A percentile compares a stretch with the other conserved stretches of the same genome.
These are phyloP conservation scores for Paramyrothecium roridum DNA, from an alignment of 2,329 filamentous ascomycete species.

Conservation along the genomic window DNA sequence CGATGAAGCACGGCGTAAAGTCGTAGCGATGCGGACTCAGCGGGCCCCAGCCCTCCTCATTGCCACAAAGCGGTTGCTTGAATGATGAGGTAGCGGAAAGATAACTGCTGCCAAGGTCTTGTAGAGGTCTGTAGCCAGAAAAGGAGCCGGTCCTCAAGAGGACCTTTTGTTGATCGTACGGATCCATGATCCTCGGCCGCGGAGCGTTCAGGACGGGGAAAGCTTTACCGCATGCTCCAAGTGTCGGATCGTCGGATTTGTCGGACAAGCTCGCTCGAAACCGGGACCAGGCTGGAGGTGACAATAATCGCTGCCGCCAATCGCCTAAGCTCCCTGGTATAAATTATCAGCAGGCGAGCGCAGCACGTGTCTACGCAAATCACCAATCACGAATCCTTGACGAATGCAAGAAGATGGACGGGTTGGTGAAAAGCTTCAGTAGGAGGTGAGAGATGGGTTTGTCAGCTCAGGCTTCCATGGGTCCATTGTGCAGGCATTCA, in stretches of 20 bases:
- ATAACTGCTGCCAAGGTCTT: conserved; percentile 56
- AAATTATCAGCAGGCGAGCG: no score
- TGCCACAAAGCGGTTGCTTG: conserved; percentile 77
- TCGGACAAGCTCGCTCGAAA: neutral
- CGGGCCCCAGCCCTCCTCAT: conserved; percentile 93
- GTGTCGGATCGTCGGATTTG: conserved; percentile 12
- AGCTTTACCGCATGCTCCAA: conserved; percentile 31
- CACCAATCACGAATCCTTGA: neutral
- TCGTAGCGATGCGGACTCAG: conserved; percentile 85
- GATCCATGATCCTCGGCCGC: conserved; percentile 19
- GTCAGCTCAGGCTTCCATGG: neutral
- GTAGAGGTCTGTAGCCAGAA: conserved; percentile 50
- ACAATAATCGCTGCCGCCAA: no score
- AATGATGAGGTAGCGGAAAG: conserved; percentile 47
- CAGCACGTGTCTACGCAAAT: no score
- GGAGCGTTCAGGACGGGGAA: conserved; percentile 44
- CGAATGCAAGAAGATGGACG: neutral
- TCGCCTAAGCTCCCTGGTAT: no score
- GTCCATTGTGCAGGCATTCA: neutral
- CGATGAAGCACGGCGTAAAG: conserved; percentile 96
- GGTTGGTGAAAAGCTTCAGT: neutral
- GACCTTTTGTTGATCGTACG: conserved; percentile 39
- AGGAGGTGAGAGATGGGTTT: neutral
- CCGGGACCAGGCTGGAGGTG: no score
- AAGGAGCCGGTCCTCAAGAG: conserved; percentile 58